Percentiles rank a stretch among this genome's conserved stretches.
These are phyloP conservation scores for Cylindrodendrum hubeiense DNA, from an alignment of 2,329 filamentous ascomycete genomes.

Conservation along the genomic window DNA sequence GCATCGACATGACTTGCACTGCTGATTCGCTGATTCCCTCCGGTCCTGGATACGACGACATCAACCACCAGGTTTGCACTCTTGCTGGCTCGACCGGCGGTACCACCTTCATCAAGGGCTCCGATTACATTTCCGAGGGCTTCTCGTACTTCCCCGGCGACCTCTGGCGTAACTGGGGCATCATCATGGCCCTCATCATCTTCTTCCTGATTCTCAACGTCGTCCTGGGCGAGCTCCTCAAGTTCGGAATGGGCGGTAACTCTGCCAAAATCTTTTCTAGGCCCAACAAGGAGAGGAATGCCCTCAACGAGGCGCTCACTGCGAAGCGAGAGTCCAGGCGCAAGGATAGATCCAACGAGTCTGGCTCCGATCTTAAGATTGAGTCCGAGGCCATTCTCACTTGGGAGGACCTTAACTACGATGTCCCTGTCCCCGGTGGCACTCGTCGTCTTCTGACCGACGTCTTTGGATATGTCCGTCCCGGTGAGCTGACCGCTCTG, in stretches of 20 bases:
- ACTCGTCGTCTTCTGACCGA: slow-evolving; percentile 67
- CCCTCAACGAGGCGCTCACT: slow-evolving; percentile 72
- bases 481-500: slow-evolving; percentile 81
- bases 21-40: slow-evolving; percentile 76
- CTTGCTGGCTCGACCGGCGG: slow-evolving; percentile 79
- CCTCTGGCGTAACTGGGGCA: slow-evolving; percentile 87
- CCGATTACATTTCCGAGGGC: slow-evolving; percentile 74
- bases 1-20: slow-evolving; percentile 77
- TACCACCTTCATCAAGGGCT: slow-evolving; percentile 72
- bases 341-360: slow-evolving; percentile 58
- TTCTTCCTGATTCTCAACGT: slow-evolving; percentile 83
- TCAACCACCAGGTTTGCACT: slow-evolving; percentile 84
- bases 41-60: slow-evolving; percentile 77
- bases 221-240: slow-evolving; percentile 82
- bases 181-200: slow-evolving; percentile 80
- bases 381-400: slow-evolving; percentile 78
- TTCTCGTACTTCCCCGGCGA: slow-evolving; percentile 77
- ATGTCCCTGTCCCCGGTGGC: slow-evolving; percentile 71
- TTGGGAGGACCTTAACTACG: slow-evolving; percentile 88
- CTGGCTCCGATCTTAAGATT: slow-evolving; percentile 65
- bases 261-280: slow-evolving; percentile 82
- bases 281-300: slow-evolving; percentile 75
- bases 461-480: slow-evolving; percentile 78
- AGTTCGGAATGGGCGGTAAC: slow-evolving; percentile 84
- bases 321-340: slow-evolving; percentile 70